phyloP scores from a whole-genome alignment of 345 rosid species.

The Salix purpurea region DNA sequence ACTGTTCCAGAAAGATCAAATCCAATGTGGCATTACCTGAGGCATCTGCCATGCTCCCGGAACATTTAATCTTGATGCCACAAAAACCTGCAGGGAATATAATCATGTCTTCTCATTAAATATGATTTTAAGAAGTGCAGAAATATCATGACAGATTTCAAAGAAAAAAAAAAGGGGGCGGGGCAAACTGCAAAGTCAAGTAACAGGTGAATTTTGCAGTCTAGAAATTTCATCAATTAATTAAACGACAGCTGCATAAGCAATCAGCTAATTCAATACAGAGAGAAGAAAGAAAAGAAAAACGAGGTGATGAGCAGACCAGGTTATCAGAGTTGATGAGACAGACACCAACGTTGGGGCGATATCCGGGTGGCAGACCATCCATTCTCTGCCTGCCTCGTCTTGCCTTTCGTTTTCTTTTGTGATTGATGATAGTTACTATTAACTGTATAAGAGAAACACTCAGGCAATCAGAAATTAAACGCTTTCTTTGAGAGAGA shows the following conservation, averaged over 20 bases:
- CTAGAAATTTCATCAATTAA: neutral
- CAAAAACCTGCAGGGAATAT: conserved; percentile 58
- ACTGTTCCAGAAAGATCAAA: neutral
- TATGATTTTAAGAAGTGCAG: neutral
- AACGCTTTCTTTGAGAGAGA: neutral
- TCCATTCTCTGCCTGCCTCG: conserved; percentile 41
- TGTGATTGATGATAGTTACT: neutral
- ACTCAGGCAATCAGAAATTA: neutral
- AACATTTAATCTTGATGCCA: conserved; percentile 92
- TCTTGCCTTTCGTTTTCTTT: neutral
- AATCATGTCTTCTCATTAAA: neutral
- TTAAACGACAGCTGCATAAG: neutral
- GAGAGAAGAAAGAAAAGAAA: neutral
- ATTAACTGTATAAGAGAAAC: neutral
- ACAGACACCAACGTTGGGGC: conserved; percentile 97
- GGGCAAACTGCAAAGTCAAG: neutral
- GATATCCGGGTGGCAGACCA: conserved; percentile 87
- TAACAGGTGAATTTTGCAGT: neutral
- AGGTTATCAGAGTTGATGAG: conserved; percentile 81
- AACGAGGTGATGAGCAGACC: conserved; percentile 33
- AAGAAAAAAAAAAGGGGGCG: neutral
- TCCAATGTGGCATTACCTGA: conserved; percentile 49
- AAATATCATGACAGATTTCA: too few species aligned
- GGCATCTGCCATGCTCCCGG: conserved; percentile 99
- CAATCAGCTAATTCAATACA: neutral